Conservation (phyloP, 2,329 filamentous ascomycete genomes). For the Cytospora mali region DNA sequence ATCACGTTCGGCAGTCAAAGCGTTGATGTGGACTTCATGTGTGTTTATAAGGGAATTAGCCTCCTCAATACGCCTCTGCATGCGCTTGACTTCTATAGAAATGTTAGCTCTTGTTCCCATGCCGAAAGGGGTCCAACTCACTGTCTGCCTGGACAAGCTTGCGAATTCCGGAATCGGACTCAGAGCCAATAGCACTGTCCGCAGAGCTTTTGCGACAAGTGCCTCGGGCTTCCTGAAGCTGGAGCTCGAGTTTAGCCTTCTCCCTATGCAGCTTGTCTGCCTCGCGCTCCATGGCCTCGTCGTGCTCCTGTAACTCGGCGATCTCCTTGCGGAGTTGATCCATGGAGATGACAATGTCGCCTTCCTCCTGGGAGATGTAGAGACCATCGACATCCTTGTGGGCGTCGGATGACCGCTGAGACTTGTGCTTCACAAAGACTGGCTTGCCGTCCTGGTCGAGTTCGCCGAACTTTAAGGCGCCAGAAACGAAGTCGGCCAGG, state of each 20-base stretch:
- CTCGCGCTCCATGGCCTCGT: slow-evolving; percentile 58
- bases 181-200: slow-evolving; percentile 47
- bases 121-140: slow-evolving; percentile 42
- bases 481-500: slow-evolving; percentile 60
- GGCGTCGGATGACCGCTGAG: slow-evolving; percentile 42
- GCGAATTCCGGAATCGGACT: slow-evolving; percentile 46
- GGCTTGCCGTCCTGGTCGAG: slow-evolving; percentile 52
- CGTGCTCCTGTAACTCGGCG: slow-evolving; percentile 57
- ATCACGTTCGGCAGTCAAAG: slow-evolving; percentile 65
- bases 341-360: slow-evolving; percentile 62
- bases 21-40: slow-evolving; percentile 65
- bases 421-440: slow-evolving; percentile 57
- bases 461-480: slow-evolving; percentile 53
- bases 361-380: slow-evolving; percentile 55
- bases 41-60: slow-evolving; percentile 63
- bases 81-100: slow-evolving; percentile 52
- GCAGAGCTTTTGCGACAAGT: slow-evolving; percentile 38
- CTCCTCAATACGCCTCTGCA: slow-evolving; percentile 64
- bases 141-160: slow-evolving; percentile 57
- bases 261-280: slow-evolving; percentile 56
- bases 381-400: slow-evolving; percentile 56
- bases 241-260: slow-evolving; percentile 52
- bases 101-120: slow-evolving; percentile 26
- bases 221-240: slow-evolving; percentile 47
- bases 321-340: slow-evolving; percentile 65